Base-by-base conservation (phyloP, 768 basidiomycete genomes). In the Mrakia gelida region DNA sequence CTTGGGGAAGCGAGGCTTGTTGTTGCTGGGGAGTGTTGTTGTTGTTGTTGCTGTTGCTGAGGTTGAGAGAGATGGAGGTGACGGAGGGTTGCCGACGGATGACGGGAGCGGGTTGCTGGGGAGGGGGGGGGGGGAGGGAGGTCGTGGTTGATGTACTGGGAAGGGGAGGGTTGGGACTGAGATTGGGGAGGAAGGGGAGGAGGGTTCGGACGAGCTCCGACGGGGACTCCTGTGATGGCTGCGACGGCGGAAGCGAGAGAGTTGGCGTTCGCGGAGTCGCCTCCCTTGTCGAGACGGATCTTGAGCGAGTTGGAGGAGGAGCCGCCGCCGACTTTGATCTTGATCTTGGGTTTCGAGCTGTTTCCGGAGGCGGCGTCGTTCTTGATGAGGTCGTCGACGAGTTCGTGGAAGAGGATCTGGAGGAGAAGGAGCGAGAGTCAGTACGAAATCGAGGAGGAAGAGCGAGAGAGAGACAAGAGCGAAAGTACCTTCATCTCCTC, bases 301-400 rank as follows among this genome's bases (percentile, higher is more conserved):
- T 38, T 38, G 65, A 21, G 21, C 65, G 65, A 30, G 32, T 67
- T 67, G 21, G 65, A 67, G 8, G 38, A 38, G 38, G 30, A 38
- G 2, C 65, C 65, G 15, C 65, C 65, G 34, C 67, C 67, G 67
- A 70, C 67, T 63, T 67, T 75, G 63, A 75, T 67, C 49, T 75
- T 75, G 75, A 75, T 75, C 75, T 75, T 75, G 43, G 75, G 56
- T 32, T 34, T 15, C 54, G 56, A n/a, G 73, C 73, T 59, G 59
- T 8, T n/a, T 2, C 59, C 59, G 23, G 59, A 59, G 15, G 63
- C 32, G 62, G 21, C 45, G 49, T 52, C 43, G 15, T 67, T 49
- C 23, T 63, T n/a, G 45, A 75, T 23, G 62, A 75, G n/a, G 28
- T 65, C 62, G 32, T 75, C 65, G n/a, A 75, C 75, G 65, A 75